Evolutionary conservation across 2,329 filamentous ascomycete species (phyloP), one percentile per base, ranked within the genome.

Genomic region (Aspergillus uvarum): DNA sequence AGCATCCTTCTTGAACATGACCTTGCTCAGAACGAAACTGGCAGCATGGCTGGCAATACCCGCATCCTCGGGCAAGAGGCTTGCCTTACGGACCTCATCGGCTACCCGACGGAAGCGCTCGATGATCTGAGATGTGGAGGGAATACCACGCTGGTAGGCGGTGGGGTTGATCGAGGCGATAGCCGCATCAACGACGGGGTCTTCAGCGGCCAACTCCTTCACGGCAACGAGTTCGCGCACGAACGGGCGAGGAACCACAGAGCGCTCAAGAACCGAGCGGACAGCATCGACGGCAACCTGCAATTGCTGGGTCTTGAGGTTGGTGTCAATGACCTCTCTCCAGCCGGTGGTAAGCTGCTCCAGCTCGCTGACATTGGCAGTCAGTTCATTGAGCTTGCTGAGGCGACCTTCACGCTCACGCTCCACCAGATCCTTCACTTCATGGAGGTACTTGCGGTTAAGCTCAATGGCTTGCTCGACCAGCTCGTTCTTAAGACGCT

Each of bases 31-130:
- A 51, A 96, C 83, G 76, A 91, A 89, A 75, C 90, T 95, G 48
- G 92, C 94, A 3, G 94, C 92, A 76, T 99, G 95, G 70, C 90
- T 95, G 21, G 95, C 94, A 26, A 99, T 90, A 67, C 95, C 95
- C 0, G 95, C 95, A 71, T 97, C 90, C 65, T 96, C 93, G 14
- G 95, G 95, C 16, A 99, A 83, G 54, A 99, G 84, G 49, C 90
- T 89, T 21, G 95, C 95, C 82, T 99, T 99, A 75, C 95, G 87
- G 47, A 99, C 95, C 80, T 99, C 95, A 59, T 82, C 81, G 2
- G 95, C 91, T 16, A 99, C 95, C 54, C 92, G 90, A 48, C 95
- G 89, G 88, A 99, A 99, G 64, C 95, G 89, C 78, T 99, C 95
- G 67, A 98, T 90, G 35, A 99, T 86, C 76, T 96, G 91, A 22